phyloP scores from a whole-genome alignment of 2,329 filamentous ascomycete genomes.

The Aureobasidium subglaciale region DNA sequence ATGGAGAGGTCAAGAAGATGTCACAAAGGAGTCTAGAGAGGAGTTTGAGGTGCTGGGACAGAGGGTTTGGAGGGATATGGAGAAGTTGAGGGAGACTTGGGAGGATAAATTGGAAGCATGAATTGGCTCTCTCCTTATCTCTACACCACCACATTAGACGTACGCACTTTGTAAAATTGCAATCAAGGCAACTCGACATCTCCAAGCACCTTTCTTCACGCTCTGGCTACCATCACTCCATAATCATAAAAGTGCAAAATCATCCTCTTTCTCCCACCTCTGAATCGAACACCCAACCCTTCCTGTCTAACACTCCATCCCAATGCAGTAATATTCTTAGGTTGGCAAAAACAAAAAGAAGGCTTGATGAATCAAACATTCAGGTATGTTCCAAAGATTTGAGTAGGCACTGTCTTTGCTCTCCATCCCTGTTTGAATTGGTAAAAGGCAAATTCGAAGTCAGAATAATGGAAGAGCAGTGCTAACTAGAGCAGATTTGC shows the following conservation, averaged over 20 bases:
- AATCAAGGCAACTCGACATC: too few relatives aligned
- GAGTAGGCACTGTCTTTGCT: constrained; percentile 14
- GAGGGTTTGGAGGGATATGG: constrained; percentile 35
- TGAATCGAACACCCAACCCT: neutral
- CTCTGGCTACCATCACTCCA: neutral
- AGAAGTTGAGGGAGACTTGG: constrained; percentile 29
- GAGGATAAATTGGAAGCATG: constrained; percentile 32
- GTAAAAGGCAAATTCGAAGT: constrained; percentile 16
- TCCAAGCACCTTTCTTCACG: neutral
- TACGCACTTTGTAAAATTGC: neutral
- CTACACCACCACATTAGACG: neutral
- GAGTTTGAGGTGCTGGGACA: constrained; percentile 60
- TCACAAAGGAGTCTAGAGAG: constrained; percentile 64
- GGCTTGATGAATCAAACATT: neutral
- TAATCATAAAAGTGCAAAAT: neutral
- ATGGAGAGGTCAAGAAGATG: constrained; percentile 49
- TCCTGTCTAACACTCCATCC: neutral
- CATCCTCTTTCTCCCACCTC: neutral
- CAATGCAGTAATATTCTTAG: neutral
- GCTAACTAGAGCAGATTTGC: neutral
- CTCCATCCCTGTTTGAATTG: constrained; percentile 16
- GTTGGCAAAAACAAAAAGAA: neutral
- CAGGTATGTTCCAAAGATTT: constrained; percentile 12
- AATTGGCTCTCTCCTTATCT: neutral
- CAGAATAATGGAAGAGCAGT: constrained; percentile 15